Percentiles rank a stretch among this genome's conserved stretches.
These are phyloP conservation scores for Flaveria bidentis DNA, from an alignment of 129 eudicot genomes.

Conservation along the genomic window DNA sequence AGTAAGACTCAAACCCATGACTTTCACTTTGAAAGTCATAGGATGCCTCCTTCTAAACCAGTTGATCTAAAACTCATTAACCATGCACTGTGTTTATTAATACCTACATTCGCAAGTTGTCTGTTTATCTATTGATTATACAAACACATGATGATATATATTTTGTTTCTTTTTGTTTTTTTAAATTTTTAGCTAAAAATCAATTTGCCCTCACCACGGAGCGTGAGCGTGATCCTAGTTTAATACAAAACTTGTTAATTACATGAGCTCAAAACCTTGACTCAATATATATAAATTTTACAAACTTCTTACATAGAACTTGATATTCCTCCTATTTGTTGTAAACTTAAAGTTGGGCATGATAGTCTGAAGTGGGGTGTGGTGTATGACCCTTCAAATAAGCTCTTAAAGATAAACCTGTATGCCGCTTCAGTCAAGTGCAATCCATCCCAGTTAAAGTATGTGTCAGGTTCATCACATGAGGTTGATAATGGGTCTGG, in stretches of 20 bases:
- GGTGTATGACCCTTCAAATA: conserved; percentile 43
- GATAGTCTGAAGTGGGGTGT: conserved; percentile 26
- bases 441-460: conserved; percentile 30
- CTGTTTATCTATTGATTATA: no score
- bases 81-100: no score
- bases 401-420: conserved; percentile 31
- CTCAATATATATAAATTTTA: not conserved
- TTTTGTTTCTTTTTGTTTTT: no score
- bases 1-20: no score
- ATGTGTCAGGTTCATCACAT: conserved; percentile 21
- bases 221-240: no score
- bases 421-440: conserved; percentile 31
- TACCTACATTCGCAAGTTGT: no score
- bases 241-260: not conserved
- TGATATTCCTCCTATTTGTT: not conserved
- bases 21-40: no score
- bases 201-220: no score
- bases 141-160: no score
- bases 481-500: not conserved
- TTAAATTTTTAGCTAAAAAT: no score
- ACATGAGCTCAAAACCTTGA: conserved; percentile 16
- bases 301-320: conserved; percentile 23
- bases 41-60: no score
- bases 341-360: conserved; percentile 20
- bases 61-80: no score